Conservation (phyloP, 805 yeast species). For the Metschnikowia dekortorum region DNA sequence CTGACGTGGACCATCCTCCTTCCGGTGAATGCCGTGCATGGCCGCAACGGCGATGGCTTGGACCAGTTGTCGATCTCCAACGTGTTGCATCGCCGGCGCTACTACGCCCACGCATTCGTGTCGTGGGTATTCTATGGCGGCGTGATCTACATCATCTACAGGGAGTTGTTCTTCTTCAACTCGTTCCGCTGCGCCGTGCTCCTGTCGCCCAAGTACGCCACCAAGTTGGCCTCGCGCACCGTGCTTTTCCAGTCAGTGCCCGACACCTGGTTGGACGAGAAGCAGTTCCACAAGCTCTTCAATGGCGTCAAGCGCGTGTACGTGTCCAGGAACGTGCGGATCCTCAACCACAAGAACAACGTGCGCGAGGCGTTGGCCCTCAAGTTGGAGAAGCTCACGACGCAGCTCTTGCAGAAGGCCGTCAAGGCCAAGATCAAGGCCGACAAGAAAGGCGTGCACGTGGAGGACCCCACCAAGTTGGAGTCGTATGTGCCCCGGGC, state of each 20-base stretch:
- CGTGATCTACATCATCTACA: constrained; percentile 66
- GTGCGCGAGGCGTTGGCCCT: constrained; percentile 57
- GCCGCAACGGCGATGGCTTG: constrained; percentile 60
- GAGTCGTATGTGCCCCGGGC: constrained; percentile 57
- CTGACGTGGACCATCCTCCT: constrained; percentile 63
- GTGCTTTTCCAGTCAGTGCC: constrained; percentile 85
- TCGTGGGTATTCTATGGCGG: constrained; percentile 76
- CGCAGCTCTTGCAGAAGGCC: constrained; percentile 53
- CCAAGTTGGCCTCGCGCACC: constrained; percentile 69
- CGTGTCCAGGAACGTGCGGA: constrained; percentile 63
- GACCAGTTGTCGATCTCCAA: constrained; percentile 78
- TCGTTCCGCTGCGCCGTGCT: constrained; percentile 73
- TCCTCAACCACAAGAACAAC: constrained; percentile 51
- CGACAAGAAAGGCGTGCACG: constrained; percentile 54
- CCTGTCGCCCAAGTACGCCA: constrained; percentile 77
- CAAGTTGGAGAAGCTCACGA: constrained; percentile 66
- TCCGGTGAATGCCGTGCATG: constrained; percentile 77
- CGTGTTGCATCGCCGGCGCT: constrained; percentile 54
- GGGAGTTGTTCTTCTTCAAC: constrained; percentile 76
- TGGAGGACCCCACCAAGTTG: constrained; percentile 38
- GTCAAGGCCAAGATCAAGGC: constrained; percentile 59
- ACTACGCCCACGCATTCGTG: constrained; percentile 81
- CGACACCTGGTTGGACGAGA: constrained; percentile 63
- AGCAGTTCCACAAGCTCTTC: constrained; percentile 68
- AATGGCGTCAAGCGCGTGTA: constrained; percentile 80